Percentiles rank a stretch among this genome's conserved stretches.
These are phyloP conservation scores for Fusarium ramigenum DNA, from an alignment of 2,329 filamentous ascomycete species.

Conservation along the genomic window DNA sequence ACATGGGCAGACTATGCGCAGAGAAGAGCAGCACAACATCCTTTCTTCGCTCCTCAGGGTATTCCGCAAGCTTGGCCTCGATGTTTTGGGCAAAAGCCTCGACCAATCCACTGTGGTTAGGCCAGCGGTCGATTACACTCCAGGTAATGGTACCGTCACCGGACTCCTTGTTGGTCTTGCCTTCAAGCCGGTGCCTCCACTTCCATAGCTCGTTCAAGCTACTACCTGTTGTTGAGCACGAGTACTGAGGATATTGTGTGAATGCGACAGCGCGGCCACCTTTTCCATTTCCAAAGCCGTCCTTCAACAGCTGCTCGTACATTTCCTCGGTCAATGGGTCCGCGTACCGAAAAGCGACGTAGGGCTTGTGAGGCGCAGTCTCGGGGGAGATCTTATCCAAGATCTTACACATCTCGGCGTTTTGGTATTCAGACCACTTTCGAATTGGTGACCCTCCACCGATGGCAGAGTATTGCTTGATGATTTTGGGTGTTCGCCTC, in stretches of 20 bases:
- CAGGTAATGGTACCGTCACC: slow-evolving; percentile 80
- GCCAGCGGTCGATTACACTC: slow-evolving; percentile 99
- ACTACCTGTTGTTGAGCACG: slow-evolving; percentile 95
- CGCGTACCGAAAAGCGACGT: slow-evolving; percentile 96
- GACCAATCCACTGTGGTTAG: slow-evolving; percentile 86
- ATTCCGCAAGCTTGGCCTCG: slow-evolving; percentile 82
- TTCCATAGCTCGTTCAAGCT: slow-evolving; percentile 98
- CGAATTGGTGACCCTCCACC: slow-evolving; percentile 97
- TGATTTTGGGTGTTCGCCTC: slow-evolving; percentile 92
- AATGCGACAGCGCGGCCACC: slow-evolving; percentile 97
- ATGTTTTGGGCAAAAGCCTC: slow-evolving; percentile 95
- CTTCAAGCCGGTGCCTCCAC: slow-evolving; percentile 89
- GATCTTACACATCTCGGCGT: slow-evolving; percentile 95
- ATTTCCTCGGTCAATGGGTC: slow-evolving; percentile 93
- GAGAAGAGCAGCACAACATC: slow-evolving; percentile 91
- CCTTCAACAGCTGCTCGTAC: slow-evolving; percentile 82
- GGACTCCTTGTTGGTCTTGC: slow-evolving; percentile 67
- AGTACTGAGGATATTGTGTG: slow-evolving; percentile 98
- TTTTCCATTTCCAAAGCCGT: slow-evolving; percentile 89
- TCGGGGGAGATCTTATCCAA: slow-evolving; percentile 90
- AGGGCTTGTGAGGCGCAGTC: slow-evolving; percentile 95
- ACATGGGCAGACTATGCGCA: slow-evolving; percentile 96
- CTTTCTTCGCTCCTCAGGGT: slow-evolving; percentile 81
- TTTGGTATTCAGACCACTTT: slow-evolving; percentile 97
- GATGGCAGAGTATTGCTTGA: slow-evolving; percentile 94